Percentiles rank a stretch among this genome's conserved stretches.
Evolutionary conservation across 805 yeast genomes (phyloP).

Genomic region (Starmerella asiatica): DNA sequence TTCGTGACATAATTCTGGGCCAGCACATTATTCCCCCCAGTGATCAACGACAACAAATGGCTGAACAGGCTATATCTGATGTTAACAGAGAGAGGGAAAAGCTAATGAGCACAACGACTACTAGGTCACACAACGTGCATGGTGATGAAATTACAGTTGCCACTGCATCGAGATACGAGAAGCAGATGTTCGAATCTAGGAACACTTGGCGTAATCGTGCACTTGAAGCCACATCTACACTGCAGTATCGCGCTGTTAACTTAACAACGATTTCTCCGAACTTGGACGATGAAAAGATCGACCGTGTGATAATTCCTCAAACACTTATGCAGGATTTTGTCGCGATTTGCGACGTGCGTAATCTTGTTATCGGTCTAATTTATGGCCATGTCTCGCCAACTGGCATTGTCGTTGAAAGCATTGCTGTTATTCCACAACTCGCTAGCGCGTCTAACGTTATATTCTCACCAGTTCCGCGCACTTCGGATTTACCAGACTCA

Average conservation of each 20-base stretch:
- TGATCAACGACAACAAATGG: constrained; percentile 57
- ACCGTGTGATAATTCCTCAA: constrained; percentile 42
- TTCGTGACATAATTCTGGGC: constrained; percentile 85
- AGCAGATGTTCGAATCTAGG: constrained; percentile 64
- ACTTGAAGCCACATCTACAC: constrained; percentile 50
- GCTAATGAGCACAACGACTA: constrained; percentile 54
- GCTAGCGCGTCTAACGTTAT: constrained; percentile 58
- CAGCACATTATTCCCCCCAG: constrained; percentile 90
- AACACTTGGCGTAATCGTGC: constrained; percentile 89
- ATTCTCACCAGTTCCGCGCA: constrained; percentile 34
- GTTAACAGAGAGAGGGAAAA: constrained; percentile 40
- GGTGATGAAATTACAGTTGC: constrained; percentile 95
- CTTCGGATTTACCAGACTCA: constrained; percentile 27
- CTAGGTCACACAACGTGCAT: constrained; percentile 77
- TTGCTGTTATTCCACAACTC: constrained; percentile 36
- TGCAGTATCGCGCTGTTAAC: constrained; percentile 62
- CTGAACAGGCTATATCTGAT: constrained; percentile 26
- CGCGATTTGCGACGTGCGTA: constrained; percentile 64
- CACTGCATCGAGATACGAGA: constrained; percentile 80
- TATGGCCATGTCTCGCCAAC: constrained; percentile 37
- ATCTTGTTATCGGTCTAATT: constrained; percentile 68
- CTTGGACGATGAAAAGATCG: constrained; percentile 40
- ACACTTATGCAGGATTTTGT: constrained; percentile 66
- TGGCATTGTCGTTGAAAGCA: constrained; percentile 1
- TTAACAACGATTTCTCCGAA: constrained; percentile 46